These are phyloP conservation scores for Malbranchea cinnamomea DNA, from an alignment of 2,329 filamentous ascomycete species.

Conservation along the genomic window DNA sequence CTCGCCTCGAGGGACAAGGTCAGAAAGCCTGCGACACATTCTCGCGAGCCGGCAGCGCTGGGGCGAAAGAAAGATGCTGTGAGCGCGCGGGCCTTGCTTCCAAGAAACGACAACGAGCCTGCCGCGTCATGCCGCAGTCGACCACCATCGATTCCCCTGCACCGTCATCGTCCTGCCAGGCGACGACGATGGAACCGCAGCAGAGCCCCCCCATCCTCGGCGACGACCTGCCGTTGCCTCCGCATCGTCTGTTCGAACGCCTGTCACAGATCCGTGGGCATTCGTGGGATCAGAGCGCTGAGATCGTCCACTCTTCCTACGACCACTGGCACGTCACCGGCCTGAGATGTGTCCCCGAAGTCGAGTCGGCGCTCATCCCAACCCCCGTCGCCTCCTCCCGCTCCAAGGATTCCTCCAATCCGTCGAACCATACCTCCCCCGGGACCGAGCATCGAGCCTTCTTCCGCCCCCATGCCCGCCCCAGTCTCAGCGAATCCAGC, in stretches of 20 bases:
- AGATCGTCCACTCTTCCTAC: slow-evolving; percentile 47
- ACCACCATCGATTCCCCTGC: too few relatives aligned
- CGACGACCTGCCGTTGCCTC: slow-evolving; percentile 39
- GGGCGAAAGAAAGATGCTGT: too few relatives aligned
- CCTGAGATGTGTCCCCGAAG: slow-evolving; percentile 38
- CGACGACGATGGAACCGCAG: too few relatives aligned
- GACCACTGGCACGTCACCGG: slow-evolving; percentile 75
- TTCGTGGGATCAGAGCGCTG: slow-evolving; percentile 53
- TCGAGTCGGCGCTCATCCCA: slow-evolving; percentile 16
- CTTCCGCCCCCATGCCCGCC: slow-evolving; percentile 31
- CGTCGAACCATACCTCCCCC: slow-evolving; percentile 29
- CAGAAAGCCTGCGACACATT: too few relatives aligned
- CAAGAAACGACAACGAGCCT: too few relatives aligned
- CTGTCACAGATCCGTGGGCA: slow-evolving; percentile 60
- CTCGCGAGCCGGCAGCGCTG: too few relatives aligned
- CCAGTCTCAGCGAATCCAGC: slow-evolving; percentile 37
- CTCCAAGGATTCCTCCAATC: slow-evolving; percentile 29
- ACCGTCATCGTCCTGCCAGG: too few relatives aligned
- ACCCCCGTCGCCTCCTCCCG: slow-evolving; percentile 25
- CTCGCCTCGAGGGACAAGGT: too few relatives aligned
- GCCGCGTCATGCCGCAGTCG: too few relatives aligned
- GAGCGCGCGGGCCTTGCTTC: too few relatives aligned
- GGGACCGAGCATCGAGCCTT: slow-evolving; percentile 25
- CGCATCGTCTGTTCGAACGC: slow-evolving; percentile 55
- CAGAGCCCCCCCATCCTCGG: slow-evolving; percentile 27